Percentiles rank a stretch among this genome's conserved stretches.
Conservation (phyloP, 2,329 filamentous ascomycete species). For the Nigrospora osmanthi region DNA sequence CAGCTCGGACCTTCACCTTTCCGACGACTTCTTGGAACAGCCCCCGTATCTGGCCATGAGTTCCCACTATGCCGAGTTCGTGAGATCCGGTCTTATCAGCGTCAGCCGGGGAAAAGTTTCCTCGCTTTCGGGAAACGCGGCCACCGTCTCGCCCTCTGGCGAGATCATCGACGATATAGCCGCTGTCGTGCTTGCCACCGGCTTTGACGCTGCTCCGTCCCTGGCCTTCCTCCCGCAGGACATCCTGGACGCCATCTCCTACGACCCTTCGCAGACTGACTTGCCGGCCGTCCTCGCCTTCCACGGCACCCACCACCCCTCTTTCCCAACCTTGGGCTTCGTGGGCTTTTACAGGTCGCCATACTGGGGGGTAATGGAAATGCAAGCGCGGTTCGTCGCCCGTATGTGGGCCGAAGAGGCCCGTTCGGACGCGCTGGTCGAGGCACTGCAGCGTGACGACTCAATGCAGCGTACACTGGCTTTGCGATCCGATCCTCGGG, state of each 20-base stretch:
- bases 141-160: slow-evolving; percentile 19
- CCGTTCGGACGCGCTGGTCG: slow-evolving; percentile 18
- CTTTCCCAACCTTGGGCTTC: slow-evolving; percentile 61
- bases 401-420: slow-evolving; percentile 43
- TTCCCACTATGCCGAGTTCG: slow-evolving; percentile 67
- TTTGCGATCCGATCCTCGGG: slow-evolving; percentile 42
- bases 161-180: slow-evolving; percentile 46
- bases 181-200: slow-evolving; percentile 67
- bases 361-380: slow-evolving; percentile 82
- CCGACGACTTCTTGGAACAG: slow-evolving; percentile 30
- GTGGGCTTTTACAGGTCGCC: slow-evolving; percentile 79
- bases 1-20: slow-evolving; percentile 31
- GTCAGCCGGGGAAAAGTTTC: slow-evolving; percentile 40
- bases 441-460: slow-evolving; percentile 34
- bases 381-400: slow-evolving; percentile 67
- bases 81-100: slow-evolving; percentile 54
- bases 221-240: slow-evolving; percentile 55
- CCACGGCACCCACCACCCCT: slow-evolving; percentile 54
- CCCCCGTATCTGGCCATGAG: slow-evolving; percentile 63
- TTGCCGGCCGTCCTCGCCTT: slow-evolving; percentile 62
- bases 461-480: slow-evolving; percentile 37
- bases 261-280: slow-evolving; percentile 43
- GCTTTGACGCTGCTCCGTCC: slow-evolving; percentile 59
- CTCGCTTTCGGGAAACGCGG: slow-evolving; percentile 25
- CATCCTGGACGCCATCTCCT: slow-evolving; percentile 48